Evolutionary conservation across 495 filamentous ascomycete species (phyloP), one percentile per base, ranked within the genome.

Genomic region (Neurospora africana): DNA sequence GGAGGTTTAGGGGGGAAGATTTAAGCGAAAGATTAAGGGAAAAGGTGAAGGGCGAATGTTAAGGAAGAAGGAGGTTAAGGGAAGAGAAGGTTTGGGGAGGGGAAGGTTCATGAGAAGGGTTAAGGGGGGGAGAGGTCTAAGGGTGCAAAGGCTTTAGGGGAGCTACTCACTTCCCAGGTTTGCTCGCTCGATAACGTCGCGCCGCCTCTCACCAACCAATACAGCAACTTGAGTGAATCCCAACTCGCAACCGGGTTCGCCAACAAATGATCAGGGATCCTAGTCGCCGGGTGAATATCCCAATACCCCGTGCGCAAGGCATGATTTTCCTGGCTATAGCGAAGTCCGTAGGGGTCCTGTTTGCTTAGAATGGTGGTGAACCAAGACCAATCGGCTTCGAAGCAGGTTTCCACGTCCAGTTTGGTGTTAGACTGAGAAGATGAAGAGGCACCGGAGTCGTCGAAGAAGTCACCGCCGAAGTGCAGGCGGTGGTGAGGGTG

Each of bases 151-250:
- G 19, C 4, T 41, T 58, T 33, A 11, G 9, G 43, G 10, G n/a
- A 1, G 10, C 8, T 6, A 72, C 76, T 77, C 30, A 81, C 67
- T 72, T 84, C 82, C 83, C 82, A 83, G 2, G 74, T 80, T 19
- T 81, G 77, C 23, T 68, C 53, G 0, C 27, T 23, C 10, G 70
- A 35, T 27, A 81, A 23, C 0, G 21, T 65, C 27, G 79, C 79
- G 0, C 82, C 79, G 10, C 70, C 77, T 37, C 77, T 81, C 17
- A 79, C 43, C 17, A 82, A 47, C 83, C 83, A 85, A 73, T 79
- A 83, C 0, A 81, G 70, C 67, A 81, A 77, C 72, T 78, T 77
- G 6, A 77, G 71, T 1, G 69, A 72, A 1, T 78, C 72, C 68
- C 77, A 77, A 30, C 73, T 35, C 70, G 75, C 1, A 81, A 78